These are phyloP conservation scores for Ganoderma lingzhi DNA, from an alignment of 1,284 basidiomycete species.

Conservation along the genomic window DNA sequence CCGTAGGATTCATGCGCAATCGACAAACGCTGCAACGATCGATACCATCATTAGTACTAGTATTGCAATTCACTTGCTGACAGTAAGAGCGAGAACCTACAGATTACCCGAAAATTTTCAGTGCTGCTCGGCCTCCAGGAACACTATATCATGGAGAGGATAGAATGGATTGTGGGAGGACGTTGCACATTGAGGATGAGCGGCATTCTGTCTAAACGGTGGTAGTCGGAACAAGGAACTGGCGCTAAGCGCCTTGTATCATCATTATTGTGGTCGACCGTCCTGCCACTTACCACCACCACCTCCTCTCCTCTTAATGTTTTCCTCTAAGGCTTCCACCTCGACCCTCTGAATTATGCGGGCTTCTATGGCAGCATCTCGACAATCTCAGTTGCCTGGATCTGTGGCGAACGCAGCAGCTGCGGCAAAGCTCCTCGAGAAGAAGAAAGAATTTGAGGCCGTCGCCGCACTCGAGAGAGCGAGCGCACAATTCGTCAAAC, in stretches of 20 bases:
- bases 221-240: no score
- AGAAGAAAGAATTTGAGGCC: constrained; percentile 82
- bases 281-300: neutral
- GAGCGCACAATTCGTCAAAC: constrained; percentile 66
- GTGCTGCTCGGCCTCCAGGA: neutral
- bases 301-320: neutral
- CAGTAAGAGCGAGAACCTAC: neutral
- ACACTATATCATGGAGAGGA: neutral
- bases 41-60: neutral
- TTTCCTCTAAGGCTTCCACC: neutral
- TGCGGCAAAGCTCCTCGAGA: constrained; percentile 66
- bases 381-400: constrained; percentile 54
- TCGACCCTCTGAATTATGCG: constrained; percentile 50
- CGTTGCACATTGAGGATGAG: no score
- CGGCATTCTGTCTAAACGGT: no score
- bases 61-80: neutral
- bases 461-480: constrained; percentile 76
- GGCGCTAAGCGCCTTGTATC: no score
- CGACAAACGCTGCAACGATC: neutral
- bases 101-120: neutral
- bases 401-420: constrained; percentile 57
- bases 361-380: constrained; percentile 59
- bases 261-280: neutral
- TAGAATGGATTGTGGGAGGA: no score
- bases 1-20: neutral